Percentiles rank a stretch among this genome's conserved stretches.
These are phyloP conservation scores for Komagataella pastoris DNA, from an alignment of 805 yeast species.

Conservation along the genomic window DNA sequence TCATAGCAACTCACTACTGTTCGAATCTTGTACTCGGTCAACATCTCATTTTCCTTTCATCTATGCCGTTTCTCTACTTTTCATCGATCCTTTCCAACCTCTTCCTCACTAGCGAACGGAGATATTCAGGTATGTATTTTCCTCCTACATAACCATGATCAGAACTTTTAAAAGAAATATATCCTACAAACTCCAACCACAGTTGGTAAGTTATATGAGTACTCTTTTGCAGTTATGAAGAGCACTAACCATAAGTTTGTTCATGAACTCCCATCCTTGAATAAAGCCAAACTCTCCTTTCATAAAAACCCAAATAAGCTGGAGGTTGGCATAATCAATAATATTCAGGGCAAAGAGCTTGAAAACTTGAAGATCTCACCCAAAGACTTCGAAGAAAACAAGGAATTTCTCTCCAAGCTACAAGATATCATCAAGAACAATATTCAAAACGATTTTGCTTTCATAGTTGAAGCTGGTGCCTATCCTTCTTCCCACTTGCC, in stretches of 20 bases:
- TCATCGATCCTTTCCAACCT: neutral
- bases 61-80: neutral
- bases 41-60: neutral
- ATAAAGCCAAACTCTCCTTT: conserved; percentile 11
- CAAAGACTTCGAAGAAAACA: conserved; percentile 13
- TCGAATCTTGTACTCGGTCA: neutral
- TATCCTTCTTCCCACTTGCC: conserved; percentile 48
- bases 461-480: conserved; percentile 40
- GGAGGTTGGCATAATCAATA: conserved; percentile 10
- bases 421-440: conserved; percentile 11
- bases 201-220: conserved; percentile 6
- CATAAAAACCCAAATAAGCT: conserved; percentile 12
- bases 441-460: conserved; percentile 33
- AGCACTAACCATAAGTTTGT: neutral
- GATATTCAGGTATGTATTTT: neutral
- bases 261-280: conserved; percentile 1
- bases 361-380: conserved; percentile 7
- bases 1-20: neutral
- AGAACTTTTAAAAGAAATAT: neutral
- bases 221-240: neutral
- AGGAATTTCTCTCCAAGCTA: conserved; percentile 10
- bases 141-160: neutral
- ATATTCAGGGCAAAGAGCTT: neutral
- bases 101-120: neutral
- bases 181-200: conserved; percentile 6